Base-by-base conservation (phyloP, 768 basidiomycete species). In the Erythrobasidium yunnanense region DNA sequence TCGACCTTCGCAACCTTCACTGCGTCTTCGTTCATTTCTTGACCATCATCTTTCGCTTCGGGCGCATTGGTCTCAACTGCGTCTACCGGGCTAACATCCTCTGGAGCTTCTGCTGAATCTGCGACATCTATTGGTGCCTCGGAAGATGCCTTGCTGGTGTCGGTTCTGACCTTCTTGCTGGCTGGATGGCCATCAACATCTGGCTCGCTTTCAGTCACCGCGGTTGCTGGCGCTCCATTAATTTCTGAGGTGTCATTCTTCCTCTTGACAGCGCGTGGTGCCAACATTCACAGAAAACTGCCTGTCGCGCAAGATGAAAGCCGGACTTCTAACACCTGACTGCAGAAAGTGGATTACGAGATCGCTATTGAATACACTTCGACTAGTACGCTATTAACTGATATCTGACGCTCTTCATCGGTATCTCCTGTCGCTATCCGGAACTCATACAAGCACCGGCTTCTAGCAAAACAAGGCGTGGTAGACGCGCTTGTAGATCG, bases 201-300 rank as follows among this genome's bases (percentile, higher is more conserved):
- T 11, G 11, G 38, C 38, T 51, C 7, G 11, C 11, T 25, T 51
- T 51, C 49, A 25, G 22, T 51, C 13, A 25, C 8, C 38, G 38
- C 38, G 38, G 11, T 42, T 42, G 11, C 38, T n/a, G n/a, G n/a
- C n/a, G n/a, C n/a, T n/a, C n/a, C n/a, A n/a, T n/a, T n/a, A n/a
- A n/a, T n/a, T n/a, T n/a, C n/a, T n/a, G n/a, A n/a, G n/a, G n/a
- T n/a, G n/a, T n/a, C n/a, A n/a, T n/a, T 32, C 49, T 63, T 63
- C 29, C 60, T n/a, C 38, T 63, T 63, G 47, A 63, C 60, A 63
- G 60, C 60, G 33, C 60, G 60, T 4, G 60, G 60, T 29, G 60
- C 60, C n/a, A 63, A 49, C 60, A 63, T 63, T 22, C 38, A 42
- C 11, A 42, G 38, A 42, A 42, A 11, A 42, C 38, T 42, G 38